phyloP scores from a whole-genome alignment of 2,329 filamentous ascomycete species.

The Clonostachys sp. region DNA sequence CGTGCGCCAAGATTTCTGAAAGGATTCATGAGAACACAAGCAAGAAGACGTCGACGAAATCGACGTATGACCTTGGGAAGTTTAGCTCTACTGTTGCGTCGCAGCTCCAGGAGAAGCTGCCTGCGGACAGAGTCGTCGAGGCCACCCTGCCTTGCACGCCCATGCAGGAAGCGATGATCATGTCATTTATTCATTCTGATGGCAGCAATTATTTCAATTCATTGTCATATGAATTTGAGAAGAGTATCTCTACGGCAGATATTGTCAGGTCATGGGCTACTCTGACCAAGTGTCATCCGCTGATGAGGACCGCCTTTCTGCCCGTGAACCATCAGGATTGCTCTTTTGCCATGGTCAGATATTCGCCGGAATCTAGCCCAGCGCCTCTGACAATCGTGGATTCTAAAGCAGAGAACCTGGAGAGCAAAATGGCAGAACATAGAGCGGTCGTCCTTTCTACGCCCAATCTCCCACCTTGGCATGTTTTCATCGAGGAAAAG shows the following conservation, averaged over 20 bases:
- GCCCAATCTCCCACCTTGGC: slow-evolving; percentile 60
- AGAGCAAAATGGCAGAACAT: slow-evolving; percentile 7
- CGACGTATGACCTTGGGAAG: slow-evolving; percentile 27
- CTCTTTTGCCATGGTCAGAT: slow-evolving; percentile 74
- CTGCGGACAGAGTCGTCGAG: slow-evolving; percentile 34
- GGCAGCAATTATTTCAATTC: slow-evolving; percentile 75
- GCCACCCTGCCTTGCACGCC: slow-evolving; percentile 72
- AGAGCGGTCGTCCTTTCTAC: slow-evolving; percentile 26
- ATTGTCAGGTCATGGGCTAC: slow-evolving; percentile 56
- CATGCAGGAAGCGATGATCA: slow-evolving; percentile 75
- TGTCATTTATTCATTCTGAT: slow-evolving; percentile 63
- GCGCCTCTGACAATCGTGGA: slow-evolving; percentile 4
- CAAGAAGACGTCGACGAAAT: slow-evolving; percentile 3
- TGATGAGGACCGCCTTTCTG: slow-evolving; percentile 73
- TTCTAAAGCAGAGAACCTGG: background rate
- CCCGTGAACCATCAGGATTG: slow-evolving; percentile 52
- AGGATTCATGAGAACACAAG: background rate
- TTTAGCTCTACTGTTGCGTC: slow-evolving; percentile 27
- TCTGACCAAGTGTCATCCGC: slow-evolving; percentile 54
- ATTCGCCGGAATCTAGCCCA: slow-evolving; percentile 17
- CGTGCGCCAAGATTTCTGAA: slow-evolving; percentile 30
- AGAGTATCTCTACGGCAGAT: slow-evolving; percentile 23
- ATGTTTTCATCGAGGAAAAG: slow-evolving; percentile 39
- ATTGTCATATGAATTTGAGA: slow-evolving; percentile 47
- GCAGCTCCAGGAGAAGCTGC: slow-evolving; percentile 15